Evolutionary conservation across 2,329 filamentous ascomycete species (phyloP).

Genomic region (Colletotrichum caudatum): DNA sequence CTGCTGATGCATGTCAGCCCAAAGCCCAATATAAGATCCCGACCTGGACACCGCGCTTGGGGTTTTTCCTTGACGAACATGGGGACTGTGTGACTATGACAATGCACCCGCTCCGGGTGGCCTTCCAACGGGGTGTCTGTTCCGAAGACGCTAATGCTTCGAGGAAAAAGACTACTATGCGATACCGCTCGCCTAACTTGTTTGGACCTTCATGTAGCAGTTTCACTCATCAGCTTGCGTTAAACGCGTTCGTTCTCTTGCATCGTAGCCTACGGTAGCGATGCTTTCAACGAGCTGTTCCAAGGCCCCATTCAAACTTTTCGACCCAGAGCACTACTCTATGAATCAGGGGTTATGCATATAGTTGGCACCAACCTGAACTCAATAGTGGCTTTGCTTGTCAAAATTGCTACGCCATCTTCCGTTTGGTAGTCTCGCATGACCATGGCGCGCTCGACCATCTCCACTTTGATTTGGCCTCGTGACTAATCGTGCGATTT

Average conservation of each 20-base stretch:
- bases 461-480: neutral
- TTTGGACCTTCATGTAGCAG: too few relatives aligned
- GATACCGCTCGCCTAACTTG: neutral
- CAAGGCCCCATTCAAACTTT: neutral
- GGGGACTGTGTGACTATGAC: too few relatives aligned
- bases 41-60: neutral
- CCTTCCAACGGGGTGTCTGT: neutral
- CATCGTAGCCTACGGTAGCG: neutral
- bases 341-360: neutral
- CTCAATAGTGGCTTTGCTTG: neutral
- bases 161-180: neutral
- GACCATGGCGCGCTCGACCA: neutral
- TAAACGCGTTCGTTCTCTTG: neutral
- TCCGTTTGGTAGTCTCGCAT: neutral
- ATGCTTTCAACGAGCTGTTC: neutral
- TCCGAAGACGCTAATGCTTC: neutral
- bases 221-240: too few relatives aligned
- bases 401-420: neutral
- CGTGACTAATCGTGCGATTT: too few relatives aligned
- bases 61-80: neutral
- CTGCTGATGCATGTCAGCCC: neutral
- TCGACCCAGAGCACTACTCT: neutral
- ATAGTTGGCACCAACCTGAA: too few relatives aligned
- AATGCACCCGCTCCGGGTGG: neutral
- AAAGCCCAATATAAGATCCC: neutral